Conservation (phyloP, 139 green algal species). For the Dunaliella sp. region DNA sequence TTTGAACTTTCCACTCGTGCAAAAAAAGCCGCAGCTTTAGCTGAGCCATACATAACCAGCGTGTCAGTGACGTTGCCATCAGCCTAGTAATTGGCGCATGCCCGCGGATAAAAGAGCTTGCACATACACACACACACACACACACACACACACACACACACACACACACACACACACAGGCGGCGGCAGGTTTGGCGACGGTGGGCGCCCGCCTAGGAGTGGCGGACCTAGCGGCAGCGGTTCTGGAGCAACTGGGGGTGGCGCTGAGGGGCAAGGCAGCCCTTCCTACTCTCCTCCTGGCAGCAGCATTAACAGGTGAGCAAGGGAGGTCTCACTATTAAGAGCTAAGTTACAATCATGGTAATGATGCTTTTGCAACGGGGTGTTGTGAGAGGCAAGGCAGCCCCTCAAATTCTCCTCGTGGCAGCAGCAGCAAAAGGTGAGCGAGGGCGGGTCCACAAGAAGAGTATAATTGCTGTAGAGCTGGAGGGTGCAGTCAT, state of each 20-base stretch:
- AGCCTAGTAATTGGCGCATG: too few species aligned
- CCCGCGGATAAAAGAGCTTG: too few species aligned
- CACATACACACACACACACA: too few species aligned
- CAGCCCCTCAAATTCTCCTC: neutral
- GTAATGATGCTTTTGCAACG: too few species aligned
- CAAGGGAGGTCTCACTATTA: too few species aligned
- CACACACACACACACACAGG: neutral
- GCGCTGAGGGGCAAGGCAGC: neutral
- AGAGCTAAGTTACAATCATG: too few species aligned
- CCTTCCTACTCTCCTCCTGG: neutral
- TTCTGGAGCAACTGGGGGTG: neutral
- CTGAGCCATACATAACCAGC: too few species aligned
- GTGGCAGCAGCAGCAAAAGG: neutral
- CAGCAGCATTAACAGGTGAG: neutral
- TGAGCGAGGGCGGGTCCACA: neutral
- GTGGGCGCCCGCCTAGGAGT: neutral
- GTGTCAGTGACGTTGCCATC: too few species aligned
- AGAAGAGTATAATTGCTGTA: neutral
- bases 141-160: neutral
- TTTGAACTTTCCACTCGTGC: too few species aligned
- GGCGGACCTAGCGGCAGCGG: too few species aligned
- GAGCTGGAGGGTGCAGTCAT: neutral
- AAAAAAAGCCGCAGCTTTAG: too few species aligned
- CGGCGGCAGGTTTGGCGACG: neutral
- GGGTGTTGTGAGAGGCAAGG: neutral